Base-by-base conservation (phyloP, 2,329 filamentous ascomycete genomes). In the Colletotrichum sp. region DNA sequence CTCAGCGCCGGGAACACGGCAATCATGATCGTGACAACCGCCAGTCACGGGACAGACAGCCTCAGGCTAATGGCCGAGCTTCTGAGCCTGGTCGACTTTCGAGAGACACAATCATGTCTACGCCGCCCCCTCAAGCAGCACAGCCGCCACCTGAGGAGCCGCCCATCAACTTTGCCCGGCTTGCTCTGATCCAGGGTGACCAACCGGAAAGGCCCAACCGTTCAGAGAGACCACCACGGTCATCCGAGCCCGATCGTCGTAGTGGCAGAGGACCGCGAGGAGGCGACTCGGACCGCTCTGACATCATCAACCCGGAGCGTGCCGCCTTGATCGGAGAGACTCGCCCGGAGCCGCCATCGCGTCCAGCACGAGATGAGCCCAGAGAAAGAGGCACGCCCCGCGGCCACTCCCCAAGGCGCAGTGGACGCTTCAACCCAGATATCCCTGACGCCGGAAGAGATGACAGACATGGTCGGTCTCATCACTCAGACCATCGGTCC, bases 81-180 rank as follows among this genome's bases (percentile, higher is more conserved):
- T 62, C 76, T 8, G 82, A 83, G 11, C n/a, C 77, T 8, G 70
- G 68, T 34, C 77, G 79, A 64, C 73, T 64, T 24, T 68, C 77
- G 67, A 76, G 82, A 65, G 79, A 83, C 64, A 75, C 72, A 38
- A 31, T 70, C 24, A 64, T 67, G 36, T 24, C 69, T 31, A 70
- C 21, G 78, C 78, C 38, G 80, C 72, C 78, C 4, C 71, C 80
- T 21, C 75, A 78, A n/a, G 73, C 78, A 16, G 57, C 71, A 12
- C 75, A 80, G 34, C 67, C 81, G n/a, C 78, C 83, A 16, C 76
- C 82, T 13, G 79, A 82, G 21, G 89, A 88, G 13, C 87, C 88
- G 9, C 82, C 83, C 11, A 88, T 91, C 77, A 90, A 91, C 74
- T 89, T 90, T 2, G 88, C 90, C 66, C 85, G 90, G 70, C 88